Base-by-base conservation (phyloP, 1,284 basidiomycete species). In the Rhodotorula sp. region DNA sequence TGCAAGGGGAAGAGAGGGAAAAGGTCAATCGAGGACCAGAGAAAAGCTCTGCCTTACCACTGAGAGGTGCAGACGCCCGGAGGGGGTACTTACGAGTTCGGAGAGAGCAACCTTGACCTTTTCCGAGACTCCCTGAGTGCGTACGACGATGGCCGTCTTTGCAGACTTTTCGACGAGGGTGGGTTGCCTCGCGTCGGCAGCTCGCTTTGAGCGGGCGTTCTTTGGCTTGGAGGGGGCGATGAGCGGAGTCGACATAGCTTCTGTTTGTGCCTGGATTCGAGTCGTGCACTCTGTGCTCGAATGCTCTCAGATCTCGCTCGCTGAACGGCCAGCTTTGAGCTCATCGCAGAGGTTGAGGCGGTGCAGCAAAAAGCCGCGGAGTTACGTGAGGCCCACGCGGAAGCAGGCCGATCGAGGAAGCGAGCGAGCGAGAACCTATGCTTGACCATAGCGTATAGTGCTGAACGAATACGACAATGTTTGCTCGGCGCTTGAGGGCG, bases 201-300 rank as follows among this genome's bases (percentile, higher is more conserved):
- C 95, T 73, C 96, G 87, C 83, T 99, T 99, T n/a, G 92, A 91
- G 54, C 95, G 88, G 1, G 96, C 95, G 85, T 96, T 98, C 84
- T 91, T 93, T 45, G 95, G 93, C 85, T 97, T 97, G 81, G 93
- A 93, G 69, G 70, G 69, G 7, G 68, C 72, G 62, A 71, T 58
- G 54, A 74, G 71, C n/a, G 70, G 75, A 6, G 69, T 74, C 44
- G 69, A 64, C 37, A 55, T 45, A 44, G 60, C 18, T 15, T 5
- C 14, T n/a, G 22, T 42, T 15, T 33, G 29, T 62, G 60, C 22
- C 14, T 0, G 48, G n/a, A 22, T 26, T 22, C 49, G 60, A 49
- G 45, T 48, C 33, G 22, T 51, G 49, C 12, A 22, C 22, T 12
- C 49, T 26, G 20, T 51, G 12, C 12, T 51, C 22, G 24, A 6